phyloP scores from a whole-genome alignment of 2,329 filamentous ascomycete genomes.

The Ceratocystis variospora region DNA sequence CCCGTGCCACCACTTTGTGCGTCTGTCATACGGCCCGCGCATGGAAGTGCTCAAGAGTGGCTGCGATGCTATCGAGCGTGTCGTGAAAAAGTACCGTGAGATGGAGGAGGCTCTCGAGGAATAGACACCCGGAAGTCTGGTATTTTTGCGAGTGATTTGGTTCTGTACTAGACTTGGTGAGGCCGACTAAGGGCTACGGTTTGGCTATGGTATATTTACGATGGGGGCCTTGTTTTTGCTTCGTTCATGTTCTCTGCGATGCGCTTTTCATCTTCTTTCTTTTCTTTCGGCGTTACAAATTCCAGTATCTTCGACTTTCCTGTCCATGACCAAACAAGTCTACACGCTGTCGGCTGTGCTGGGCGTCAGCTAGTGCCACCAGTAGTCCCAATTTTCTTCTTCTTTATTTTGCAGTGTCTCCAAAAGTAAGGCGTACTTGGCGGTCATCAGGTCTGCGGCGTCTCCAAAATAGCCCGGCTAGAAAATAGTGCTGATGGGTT shows the following conservation, averaged over 20 bases:
- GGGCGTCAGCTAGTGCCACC: too few species aligned
- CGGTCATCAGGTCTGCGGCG: background rate
- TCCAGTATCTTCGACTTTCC: background rate
- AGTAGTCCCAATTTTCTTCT: background rate
- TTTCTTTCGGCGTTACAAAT: background rate
- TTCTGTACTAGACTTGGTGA: background rate
- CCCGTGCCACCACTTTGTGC: slow-evolving; percentile 84
- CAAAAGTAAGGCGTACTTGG: background rate
- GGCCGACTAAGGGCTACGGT: background rate
- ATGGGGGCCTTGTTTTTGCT: background rate
- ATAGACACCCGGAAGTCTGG: background rate
- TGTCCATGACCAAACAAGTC: background rate
- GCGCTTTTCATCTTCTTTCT: background rate
- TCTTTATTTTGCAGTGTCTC: background rate
- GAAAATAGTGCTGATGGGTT: background rate
- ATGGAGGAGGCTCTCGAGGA: slow-evolving; percentile 19
- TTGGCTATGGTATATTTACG: background rate
- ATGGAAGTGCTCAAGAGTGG: slow-evolving; percentile 68
- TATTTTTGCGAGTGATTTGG: background rate
- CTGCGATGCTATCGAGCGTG: slow-evolving; percentile 71
- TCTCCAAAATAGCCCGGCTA: background rate
- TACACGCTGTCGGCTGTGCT: background rate
- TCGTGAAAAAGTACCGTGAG: slow-evolving; percentile 52
- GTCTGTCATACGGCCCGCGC: slow-evolving; percentile 70
- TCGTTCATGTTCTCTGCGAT: background rate